A percentile compares a stretch with the other conserved stretches of the same genome.
phyloP scores from a whole-genome alignment of 2,329 filamentous ascomycete genomes.

The Pseudogymnoascus sp. region DNA sequence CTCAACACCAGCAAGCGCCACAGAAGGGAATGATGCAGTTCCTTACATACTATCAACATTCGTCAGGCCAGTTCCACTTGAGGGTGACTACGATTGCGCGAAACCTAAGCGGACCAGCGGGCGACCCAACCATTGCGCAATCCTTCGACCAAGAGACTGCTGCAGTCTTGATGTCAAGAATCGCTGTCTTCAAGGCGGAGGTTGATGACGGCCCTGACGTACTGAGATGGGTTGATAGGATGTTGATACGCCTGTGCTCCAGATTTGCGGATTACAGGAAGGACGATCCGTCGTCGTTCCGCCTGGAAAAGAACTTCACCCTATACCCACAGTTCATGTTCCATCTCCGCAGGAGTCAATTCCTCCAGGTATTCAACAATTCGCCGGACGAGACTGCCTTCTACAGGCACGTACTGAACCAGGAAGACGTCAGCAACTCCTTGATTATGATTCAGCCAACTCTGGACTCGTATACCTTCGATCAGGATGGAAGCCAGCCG shows the following conservation, averaged over 20 bases:
- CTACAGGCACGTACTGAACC: constrained; percentile 91
- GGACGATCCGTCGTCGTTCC: constrained; percentile 94
- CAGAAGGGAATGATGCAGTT: constrained; percentile 97
- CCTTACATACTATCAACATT: constrained; percentile 96
- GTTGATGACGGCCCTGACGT: constrained; percentile 98
- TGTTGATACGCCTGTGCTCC: constrained; percentile 94
- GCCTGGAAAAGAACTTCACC: constrained; percentile 96
- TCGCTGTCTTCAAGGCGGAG: constrained; percentile 97
- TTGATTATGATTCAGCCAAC: constrained; percentile 99
- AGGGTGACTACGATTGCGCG: constrained; percentile 90
- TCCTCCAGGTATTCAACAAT: constrained; percentile 98
- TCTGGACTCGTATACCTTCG: constrained; percentile 92
- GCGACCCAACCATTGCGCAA: constrained; percentile 89
- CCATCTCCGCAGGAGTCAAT: constrained; percentile 92
- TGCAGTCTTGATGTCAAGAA: constrained; percentile 96
- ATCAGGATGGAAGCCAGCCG: constrained; percentile 84
- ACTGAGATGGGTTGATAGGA: constrained; percentile 93
- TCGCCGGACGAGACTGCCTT: constrained; percentile 99
- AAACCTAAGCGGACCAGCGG: constrained; percentile 84
- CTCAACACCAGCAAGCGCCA: constrained; percentile 75
- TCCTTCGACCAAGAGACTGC: constrained; percentile 98
- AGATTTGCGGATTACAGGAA: constrained; percentile 97
- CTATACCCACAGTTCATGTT: constrained; percentile 99
- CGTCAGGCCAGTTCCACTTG: constrained; percentile 90
- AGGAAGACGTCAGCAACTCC: constrained; percentile 94